Percentiles rank a stretch among this genome's conserved stretches.
Evolutionary conservation across 495 filamentous ascomycete species (phyloP).

Genomic region (Hypoxylon trugodes): DNA sequence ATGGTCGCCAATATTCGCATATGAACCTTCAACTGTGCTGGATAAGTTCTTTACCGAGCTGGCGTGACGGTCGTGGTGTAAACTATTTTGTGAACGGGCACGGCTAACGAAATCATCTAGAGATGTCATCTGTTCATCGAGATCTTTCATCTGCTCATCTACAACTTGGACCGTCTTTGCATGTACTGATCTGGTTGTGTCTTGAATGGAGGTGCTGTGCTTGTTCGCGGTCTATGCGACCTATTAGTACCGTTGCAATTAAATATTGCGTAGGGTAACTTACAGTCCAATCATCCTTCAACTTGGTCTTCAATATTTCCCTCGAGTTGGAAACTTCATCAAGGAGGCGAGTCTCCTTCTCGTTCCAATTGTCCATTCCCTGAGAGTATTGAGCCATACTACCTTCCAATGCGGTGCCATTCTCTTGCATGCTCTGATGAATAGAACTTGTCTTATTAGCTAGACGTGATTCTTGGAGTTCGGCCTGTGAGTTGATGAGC

Average conservation of each 20-base stretch:
- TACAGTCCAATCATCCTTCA: slow-evolving; percentile 90
- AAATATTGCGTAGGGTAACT: slow-evolving; percentile 38
- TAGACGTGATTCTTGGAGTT: slow-evolving; percentile 77
- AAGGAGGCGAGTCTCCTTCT: slow-evolving; percentile 71
- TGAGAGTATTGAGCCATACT: slow-evolving; percentile 70
- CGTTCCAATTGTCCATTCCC: slow-evolving; percentile 78
- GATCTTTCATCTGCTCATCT: slow-evolving; percentile 84
- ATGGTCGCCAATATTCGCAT: slow-evolving; percentile 70
- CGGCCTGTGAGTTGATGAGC: slow-evolving; percentile 76
- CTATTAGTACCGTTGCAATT: slow-evolving; percentile 33
- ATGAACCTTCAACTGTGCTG: slow-evolving; percentile 72
- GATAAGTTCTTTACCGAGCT: slow-evolving; percentile 68
- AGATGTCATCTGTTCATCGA: slow-evolving; percentile 85
- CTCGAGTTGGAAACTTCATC: slow-evolving; percentile 74
- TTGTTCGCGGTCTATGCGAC: slow-evolving; percentile 73
- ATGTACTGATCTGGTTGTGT: slow-evolving; percentile 85
- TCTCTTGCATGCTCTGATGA: slow-evolving; percentile 67
- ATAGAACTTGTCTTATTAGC: slow-evolving; percentile 67
- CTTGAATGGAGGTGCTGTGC: slow-evolving; percentile 80
- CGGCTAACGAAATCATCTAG: slow-evolving; percentile 90
- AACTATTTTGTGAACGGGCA: slow-evolving; percentile 81
- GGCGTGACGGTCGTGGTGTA: slow-evolving; percentile 72
- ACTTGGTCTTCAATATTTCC: slow-evolving; percentile 77
- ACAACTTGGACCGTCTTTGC: slow-evolving; percentile 92
- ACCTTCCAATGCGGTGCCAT: slow-evolving; percentile 68